phyloP scores from a whole-genome alignment of 1,139 yeast genomes.

The Hemisphaericaspora xylanilytica region DNA sequence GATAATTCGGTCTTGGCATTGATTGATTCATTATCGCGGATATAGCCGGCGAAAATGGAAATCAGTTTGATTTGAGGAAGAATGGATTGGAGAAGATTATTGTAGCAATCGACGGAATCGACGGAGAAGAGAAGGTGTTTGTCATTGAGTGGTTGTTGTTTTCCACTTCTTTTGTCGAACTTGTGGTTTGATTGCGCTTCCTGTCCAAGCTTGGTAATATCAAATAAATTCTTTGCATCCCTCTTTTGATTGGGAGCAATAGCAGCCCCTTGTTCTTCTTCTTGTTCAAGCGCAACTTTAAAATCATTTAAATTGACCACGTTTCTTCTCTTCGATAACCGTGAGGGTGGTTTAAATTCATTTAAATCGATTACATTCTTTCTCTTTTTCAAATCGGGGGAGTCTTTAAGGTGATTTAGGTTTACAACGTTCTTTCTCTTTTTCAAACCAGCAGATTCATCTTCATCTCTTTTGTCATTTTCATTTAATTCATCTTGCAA shows the following conservation, averaged over 20 bases:
- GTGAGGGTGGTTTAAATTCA: slow-evolving; percentile 11
- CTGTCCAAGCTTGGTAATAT: slow-evolving; percentile 13
- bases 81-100: slow-evolving; percentile 29
- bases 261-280: no score
- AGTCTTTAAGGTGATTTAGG: slow-evolving; percentile 17
- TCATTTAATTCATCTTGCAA: no score
- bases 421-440: slow-evolving; percentile 23
- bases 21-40: slow-evolving; percentile 50
- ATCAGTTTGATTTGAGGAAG: slow-evolving; percentile 45
- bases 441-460: slow-evolving; percentile 9
- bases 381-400: slow-evolving; percentile 15
- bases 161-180: slow-evolving; percentile 1
- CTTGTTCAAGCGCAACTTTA: slow-evolving; percentile 7
- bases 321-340: slow-evolving; percentile 19
- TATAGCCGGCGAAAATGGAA: slow-evolving; percentile 53
- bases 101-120: slow-evolving; percentile 13
- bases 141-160: slow-evolving; percentile 5
- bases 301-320: slow-evolving; percentile 17
- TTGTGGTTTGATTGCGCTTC: slow-evolving; percentile 10
- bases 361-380: slow-evolving; percentile 21
- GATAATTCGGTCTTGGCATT: slow-evolving; percentile 39
- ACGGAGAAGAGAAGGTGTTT: slow-evolving; percentile 9
- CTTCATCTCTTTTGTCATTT: slow-evolving; percentile 5
- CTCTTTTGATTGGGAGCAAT: slow-evolving; percentile 14
- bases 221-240: slow-evolving; percentile 20